Percentiles rank a stretch among this genome's conserved stretches.
phyloP scores from a whole-genome alignment of 257 asterid genomes.

The Rubia yunnanensis region DNA sequence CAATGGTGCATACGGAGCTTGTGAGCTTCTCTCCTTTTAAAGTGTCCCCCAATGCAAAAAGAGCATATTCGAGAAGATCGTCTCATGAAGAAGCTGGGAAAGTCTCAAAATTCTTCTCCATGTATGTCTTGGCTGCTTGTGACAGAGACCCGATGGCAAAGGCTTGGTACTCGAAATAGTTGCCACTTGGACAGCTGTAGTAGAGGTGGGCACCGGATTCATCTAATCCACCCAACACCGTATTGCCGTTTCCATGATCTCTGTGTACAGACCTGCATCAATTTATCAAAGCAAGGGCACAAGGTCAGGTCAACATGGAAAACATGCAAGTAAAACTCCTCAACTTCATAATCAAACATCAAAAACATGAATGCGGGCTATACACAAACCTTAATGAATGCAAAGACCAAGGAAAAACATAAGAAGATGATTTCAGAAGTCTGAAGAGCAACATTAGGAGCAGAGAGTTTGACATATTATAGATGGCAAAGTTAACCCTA shows the following conservation, averaged over 20 bases:
- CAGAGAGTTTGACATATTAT: no score
- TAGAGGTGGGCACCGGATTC: constrained; percentile 97
- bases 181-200: constrained; percentile 94
- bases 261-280: constrained; percentile 82
- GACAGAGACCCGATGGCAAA: no score
- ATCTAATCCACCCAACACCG: constrained; percentile 95
- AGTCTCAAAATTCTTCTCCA: constrained; percentile 55
- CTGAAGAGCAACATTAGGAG: no score
- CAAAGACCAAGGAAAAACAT: neutral
- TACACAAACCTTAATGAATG: no score
- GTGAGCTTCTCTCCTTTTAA: constrained; percentile 85
- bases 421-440: neutral
- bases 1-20: constrained; percentile 73
- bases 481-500: no score
- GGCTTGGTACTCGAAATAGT: no score
- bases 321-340: neutral
- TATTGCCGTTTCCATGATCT: constrained; percentile 96
- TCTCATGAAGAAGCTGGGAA: constrained; percentile 69
- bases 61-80: constrained; percentile 75
- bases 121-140: no score
- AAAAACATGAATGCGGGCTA: no score
- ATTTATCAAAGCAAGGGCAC: neutral
- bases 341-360: neutral
- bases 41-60: constrained; percentile 87
- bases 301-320: neutral